Base-by-base conservation (phyloP, 2,329 filamentous ascomycete genomes). In the Dichotomopilus funicola region DNA sequence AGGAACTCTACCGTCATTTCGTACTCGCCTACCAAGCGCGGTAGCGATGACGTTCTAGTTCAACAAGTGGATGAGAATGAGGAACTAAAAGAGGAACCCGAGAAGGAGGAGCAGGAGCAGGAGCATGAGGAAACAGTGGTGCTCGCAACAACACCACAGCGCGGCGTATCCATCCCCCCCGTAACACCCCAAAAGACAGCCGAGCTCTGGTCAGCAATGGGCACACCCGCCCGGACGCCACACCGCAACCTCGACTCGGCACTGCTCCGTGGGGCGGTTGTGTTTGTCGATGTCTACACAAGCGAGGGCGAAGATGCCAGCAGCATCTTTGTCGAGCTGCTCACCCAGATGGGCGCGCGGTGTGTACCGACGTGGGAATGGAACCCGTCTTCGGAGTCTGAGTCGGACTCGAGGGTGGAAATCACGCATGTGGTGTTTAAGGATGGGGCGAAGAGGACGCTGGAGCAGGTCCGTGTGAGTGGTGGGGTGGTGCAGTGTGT, bases 381-480 rank as follows among this genome's bases (percentile, higher is more conserved):
- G 86, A 86, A 86, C 65, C 82, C 83, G 46, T 57, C 68, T 19
- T 62, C 66, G 3, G 74, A 77, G 19, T 38, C 37, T 11, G 55
- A 60, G 8, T 48, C 57, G 11, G 67, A 70, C 43, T 68, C 68
- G 49, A 87, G 83, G 67, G 75, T 89, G 57, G 87, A 86, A 5
- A 89, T 95, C 64, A 95, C 90, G 0, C 91, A 96, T 66, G 88
- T 96, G 6, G 83, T 96, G 6, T 96, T 85, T 76, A 96, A 95
- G 69, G 91, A 95, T 66, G 91, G 91, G 46, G 85, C 85, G 43
- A 85, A 86, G 65, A 78, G 86, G 33, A 95, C 90, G 0, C 72
- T 96, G 61, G 86, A 95, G 67, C 95, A 91, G 71, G 86, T 92
- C 6, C 78, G 83, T 55, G 80, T 86, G 63, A 85, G 82, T 41